Evolutionary conservation across 306 rosid species (phyloP).

Genomic region (Psophocarpus tetragonolobus): DNA sequence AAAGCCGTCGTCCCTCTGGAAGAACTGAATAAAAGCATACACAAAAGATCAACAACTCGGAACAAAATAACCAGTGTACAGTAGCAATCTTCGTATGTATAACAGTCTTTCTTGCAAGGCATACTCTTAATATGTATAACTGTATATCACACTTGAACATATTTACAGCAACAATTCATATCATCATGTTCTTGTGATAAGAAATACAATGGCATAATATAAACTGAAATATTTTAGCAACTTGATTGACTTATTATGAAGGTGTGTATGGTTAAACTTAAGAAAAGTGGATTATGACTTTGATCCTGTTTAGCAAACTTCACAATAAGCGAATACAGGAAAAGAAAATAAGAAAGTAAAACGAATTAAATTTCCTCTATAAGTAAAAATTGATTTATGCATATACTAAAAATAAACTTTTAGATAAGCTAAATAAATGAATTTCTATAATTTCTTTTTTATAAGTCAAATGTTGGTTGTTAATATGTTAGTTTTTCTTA

Average conservation of each 20-base stretch:
- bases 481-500: no score
- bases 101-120: background rate
- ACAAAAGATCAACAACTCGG: constrained; percentile 15
- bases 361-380: background rate
- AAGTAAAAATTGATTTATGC: no score
- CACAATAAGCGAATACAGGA: background rate
- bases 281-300: background rate
- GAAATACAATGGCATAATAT: background rate
- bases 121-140: no score
- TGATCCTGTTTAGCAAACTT: background rate
- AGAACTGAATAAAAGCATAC: constrained; percentile 64
- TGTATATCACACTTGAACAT: no score
- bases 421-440: no score
- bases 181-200: background rate
- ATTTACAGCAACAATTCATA: no score
- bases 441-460: background rate
- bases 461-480: no score
- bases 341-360: background rate
- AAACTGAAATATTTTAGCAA: background rate
- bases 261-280: background rate
- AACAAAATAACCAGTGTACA: constrained; percentile 1
- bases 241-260: background rate
- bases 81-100: background rate
- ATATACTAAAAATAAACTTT: no score
- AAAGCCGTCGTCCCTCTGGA: constrained; percentile 75